These are phyloP conservation scores for Lavandula angustifolia DNA, from an alignment of 257 asterid genomes.

Conservation along the genomic window DNA sequence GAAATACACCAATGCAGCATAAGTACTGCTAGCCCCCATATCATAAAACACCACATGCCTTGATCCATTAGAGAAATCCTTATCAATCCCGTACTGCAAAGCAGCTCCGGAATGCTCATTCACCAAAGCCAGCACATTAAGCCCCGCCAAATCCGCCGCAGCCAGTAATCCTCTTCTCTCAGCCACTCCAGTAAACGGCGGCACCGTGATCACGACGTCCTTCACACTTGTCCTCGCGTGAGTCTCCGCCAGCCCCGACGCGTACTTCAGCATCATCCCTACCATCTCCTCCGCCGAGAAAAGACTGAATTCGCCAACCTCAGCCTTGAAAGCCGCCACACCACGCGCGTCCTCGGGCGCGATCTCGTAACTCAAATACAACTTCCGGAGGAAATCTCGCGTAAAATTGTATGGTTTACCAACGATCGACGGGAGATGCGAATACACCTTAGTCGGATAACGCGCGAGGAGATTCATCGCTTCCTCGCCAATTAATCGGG, in stretches of 20 bases:
- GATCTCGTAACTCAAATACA: constrained; percentile 54
- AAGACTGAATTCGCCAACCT: constrained; percentile 40
- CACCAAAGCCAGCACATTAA: constrained; percentile 85
- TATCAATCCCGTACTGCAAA: constrained; percentile 97
- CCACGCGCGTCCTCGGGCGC: constrained; percentile 48
- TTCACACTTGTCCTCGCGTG: constrained; percentile 67
- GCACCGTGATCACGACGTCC: constrained; percentile 92
- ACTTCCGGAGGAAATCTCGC: constrained; percentile 37
- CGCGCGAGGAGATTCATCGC: constrained; percentile 80
- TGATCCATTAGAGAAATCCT: constrained; percentile 85
- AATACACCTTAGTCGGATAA: constrained; percentile 76
- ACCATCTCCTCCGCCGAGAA: constrained; percentile 90
- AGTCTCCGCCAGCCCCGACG: constrained; percentile 65
- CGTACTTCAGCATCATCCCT: constrained; percentile 83
- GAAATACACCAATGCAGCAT: constrained; percentile 91
- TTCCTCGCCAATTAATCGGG: constrained; percentile 89
- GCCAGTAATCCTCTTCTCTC: constrained; percentile 74
- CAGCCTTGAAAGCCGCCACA: constrained; percentile 55
- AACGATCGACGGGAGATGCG: constrained; percentile 66
- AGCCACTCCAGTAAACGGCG: constrained; percentile 81
- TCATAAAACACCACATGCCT: constrained; percentile 87
- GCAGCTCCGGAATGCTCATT: constrained; percentile 97
- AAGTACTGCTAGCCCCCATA: constrained; percentile 94
- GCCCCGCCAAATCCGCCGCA: constrained; percentile 94
- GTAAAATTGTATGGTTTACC: constrained; percentile 57